phyloP scores from a whole-genome alignment of 2,329 filamentous ascomycete genomes.

The Hypoxylon sp. region DNA sequence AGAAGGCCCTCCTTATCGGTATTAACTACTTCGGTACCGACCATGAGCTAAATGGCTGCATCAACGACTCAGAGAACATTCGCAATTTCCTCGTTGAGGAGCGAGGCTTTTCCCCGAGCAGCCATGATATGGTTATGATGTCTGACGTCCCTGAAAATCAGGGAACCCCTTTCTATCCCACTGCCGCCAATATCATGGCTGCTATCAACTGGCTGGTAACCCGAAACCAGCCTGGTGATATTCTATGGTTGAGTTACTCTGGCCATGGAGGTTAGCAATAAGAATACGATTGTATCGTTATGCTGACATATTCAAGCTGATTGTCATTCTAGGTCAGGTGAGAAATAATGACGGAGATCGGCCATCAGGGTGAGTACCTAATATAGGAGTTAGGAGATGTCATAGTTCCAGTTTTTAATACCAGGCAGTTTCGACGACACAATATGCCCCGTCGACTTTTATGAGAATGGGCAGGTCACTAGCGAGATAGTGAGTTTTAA shows the following conservation, averaged over 20 bases:
- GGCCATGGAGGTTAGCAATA: constrained; percentile 66
- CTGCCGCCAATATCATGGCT: constrained; percentile 57
- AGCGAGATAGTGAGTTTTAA: constrained; percentile 59
- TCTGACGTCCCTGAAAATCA: constrained; percentile 54
- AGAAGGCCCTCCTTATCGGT: constrained; percentile 55
- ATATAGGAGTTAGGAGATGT: background rate
- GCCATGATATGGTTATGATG: constrained; percentile 56
- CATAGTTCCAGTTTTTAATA: constrained; percentile 20
- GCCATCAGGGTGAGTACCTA: constrained; percentile 54
- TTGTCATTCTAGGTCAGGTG: constrained; percentile 58
- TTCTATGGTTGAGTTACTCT: constrained; percentile 70
- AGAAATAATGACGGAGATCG: constrained; percentile 59
- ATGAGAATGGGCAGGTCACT: constrained; percentile 66
- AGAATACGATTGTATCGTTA: background rate
- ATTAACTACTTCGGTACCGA: constrained; percentile 48
- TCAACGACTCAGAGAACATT: constrained; percentile 57
- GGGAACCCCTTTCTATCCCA: constrained; percentile 55
- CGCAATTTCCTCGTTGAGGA: constrained; percentile 57
- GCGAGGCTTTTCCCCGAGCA: constrained; percentile 55
- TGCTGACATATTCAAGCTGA: constrained; percentile 3
- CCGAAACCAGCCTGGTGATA: constrained; percentile 63
- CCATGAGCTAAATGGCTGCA: constrained; percentile 46
- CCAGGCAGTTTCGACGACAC: constrained; percentile 61
- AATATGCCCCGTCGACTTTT: constrained; percentile 69
- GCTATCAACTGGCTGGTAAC: constrained; percentile 72